These are phyloP conservation scores for Fraxinus platypoda DNA, from an alignment of 305 asterid species.

Conservation along the genomic window DNA sequence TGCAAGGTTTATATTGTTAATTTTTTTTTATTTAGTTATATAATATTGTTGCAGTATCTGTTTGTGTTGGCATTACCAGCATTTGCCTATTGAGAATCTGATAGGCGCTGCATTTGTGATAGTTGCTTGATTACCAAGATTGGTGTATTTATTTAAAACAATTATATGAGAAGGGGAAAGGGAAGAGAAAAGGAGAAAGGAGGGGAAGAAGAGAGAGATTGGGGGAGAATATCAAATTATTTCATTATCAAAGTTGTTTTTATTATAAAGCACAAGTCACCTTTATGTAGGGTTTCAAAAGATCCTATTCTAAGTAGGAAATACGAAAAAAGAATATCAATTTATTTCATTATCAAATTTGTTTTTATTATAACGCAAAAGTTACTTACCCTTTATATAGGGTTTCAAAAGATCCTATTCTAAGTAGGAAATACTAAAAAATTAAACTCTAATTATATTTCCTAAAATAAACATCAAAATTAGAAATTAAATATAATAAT, in stretches of 20 bases:
- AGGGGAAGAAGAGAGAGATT: neutral
- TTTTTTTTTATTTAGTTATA: neutral
- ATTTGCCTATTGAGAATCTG: neutral
- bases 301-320: neutral
- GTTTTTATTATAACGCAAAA: too few species aligned
- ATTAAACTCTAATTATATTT: too few species aligned
- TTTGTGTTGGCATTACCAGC: neutral
- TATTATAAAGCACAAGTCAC: neutral
- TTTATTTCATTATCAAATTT: too few species aligned
- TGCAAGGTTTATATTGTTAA: constrained; percentile 63
- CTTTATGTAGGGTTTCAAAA: neutral
- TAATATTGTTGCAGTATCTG: neutral
- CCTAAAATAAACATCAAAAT: too few species aligned
- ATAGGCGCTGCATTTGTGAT: neutral
- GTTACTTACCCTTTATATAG: too few species aligned
- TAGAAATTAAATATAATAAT: neutral
- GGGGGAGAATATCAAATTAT: neutral
- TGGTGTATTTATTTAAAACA: neutral
- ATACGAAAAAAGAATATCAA: too few species aligned
- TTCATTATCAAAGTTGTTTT: neutral
- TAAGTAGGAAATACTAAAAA: neutral
- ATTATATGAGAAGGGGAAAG: neutral
- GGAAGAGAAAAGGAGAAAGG: neutral
- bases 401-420: neutral
- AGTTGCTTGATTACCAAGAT: constrained; percentile 1